phyloP scores from a whole-genome alignment of 306 rosid genomes.

The Styphnolobium japonicum region DNA sequence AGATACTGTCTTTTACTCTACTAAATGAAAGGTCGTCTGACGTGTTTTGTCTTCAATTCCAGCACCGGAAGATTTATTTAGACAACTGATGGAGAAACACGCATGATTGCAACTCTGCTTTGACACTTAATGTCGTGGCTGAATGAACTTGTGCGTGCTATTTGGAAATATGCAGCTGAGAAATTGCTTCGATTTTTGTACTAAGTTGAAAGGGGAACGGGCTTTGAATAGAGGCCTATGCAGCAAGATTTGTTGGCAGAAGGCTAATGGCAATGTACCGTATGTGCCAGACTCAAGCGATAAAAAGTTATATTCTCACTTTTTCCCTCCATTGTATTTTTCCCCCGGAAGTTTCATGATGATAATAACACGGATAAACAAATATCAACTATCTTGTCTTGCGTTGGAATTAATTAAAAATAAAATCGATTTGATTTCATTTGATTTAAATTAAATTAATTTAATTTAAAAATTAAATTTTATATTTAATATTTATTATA shows the following conservation, averaged over 20 bases:
- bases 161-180: not conserved
- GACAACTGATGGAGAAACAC: conserved; percentile 52
- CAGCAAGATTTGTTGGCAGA: not conserved
- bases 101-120: conserved; percentile 15
- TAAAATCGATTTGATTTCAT: no score
- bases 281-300: not conserved
- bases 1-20: no score
- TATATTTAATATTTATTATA: no score
- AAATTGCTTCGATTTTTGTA: not conserved
- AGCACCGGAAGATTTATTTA: conserved; percentile 55
- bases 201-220: not conserved
- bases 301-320: no score
- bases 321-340: no score
- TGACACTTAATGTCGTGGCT: not conserved
- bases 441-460: no score
- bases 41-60: conserved; percentile 17
- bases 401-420: no score
- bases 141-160: not conserved
- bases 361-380: no score
- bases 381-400: no score
- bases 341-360: no score
- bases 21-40: not conserved
- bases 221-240: not conserved
- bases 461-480: no score
- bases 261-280: not conserved